Base-by-base conservation (phyloP, 2,329 filamentous ascomycete genomes). In the Microdochium paspali region DNA sequence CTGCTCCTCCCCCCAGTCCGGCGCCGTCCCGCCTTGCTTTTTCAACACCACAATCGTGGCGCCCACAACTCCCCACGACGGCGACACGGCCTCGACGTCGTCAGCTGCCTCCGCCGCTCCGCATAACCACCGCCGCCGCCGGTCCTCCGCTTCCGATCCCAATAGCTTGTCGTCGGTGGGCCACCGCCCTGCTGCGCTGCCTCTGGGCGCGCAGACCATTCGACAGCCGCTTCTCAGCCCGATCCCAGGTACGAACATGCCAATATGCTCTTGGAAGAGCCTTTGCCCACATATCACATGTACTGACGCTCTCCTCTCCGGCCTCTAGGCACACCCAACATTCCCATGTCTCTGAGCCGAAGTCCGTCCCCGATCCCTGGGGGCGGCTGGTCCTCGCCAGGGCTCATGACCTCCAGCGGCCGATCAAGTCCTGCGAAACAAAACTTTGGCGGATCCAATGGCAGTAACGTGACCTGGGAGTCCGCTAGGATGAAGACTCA, bases 311-410 rank as follows among this genome's bases (percentile, higher is more conserved):
- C 45, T 42, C 45, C 48, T 44, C 44, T 46, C 45, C 42, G 45
- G 47, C 47, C 49, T 65, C 3, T 20, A 77, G 74, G 77, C 60
- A 82, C 74, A 46, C 75, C 80, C 40, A 73, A 69, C 57, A 60
- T 66, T 55, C 68, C 71, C 58, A 95, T 95, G 90, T 87, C 87
- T 56, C 71, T 91, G 53, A 93, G 90, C 56, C 82, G 89, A 68
- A 94, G 88, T 61, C 88, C 90, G 45, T 95, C 89, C 48, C 91
- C 90, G 52, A 78, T 82, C 53, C 85, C 82, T 51, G 85, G 86
- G 58, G 89, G 88, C 61, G 90, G 90, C 57, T 96, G 91, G 90
- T 82, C 87, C 48, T 93, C 85, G 67, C 89, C 86, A 48, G 87
- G 84, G 53, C 76, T 88, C 61, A 85, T 80, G 60, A 82, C 85